Percentiles rank a stretch among this genome's conserved stretches.
Conservation (phyloP, 768 basidiomycete genomes). For the Rhizopogon roseolus region DNA sequence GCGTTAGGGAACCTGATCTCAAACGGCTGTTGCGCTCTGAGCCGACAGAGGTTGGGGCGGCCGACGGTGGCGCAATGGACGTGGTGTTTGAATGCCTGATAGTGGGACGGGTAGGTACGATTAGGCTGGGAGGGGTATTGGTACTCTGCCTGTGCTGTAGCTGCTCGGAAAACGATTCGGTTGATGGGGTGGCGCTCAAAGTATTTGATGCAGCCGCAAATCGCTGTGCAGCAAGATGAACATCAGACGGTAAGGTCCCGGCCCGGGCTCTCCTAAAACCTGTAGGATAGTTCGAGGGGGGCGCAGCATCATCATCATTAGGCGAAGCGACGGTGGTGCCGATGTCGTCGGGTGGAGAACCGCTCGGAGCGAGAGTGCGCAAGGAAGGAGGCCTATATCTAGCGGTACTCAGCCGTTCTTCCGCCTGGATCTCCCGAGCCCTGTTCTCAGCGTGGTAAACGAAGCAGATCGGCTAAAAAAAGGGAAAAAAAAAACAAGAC, state of each 20-base stretch:
- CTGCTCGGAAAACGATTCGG: constrained; percentile 48
- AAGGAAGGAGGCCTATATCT: constrained; percentile 83
- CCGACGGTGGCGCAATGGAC: constrained; percentile 48
- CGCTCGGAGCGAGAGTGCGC: constrained; percentile 59
- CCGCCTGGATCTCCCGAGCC: constrained; percentile 80
- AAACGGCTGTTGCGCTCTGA: constrained; percentile 76
- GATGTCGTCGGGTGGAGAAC: constrained; percentile 69
- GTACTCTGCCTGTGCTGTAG: constrained; percentile 32
- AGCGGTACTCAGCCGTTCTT: constrained; percentile 55
- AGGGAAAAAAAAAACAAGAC: constrained; percentile 17
- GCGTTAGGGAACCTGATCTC: constrained; percentile 88
- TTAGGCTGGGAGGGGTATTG: constrained; percentile 33
- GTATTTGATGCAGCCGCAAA: constrained; percentile 67
- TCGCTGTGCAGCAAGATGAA: constrained; percentile 81
- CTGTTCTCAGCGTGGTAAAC: constrained; percentile 34
- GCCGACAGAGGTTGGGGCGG: constrained; percentile 23
- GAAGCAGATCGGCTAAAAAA: constrained; percentile 7
- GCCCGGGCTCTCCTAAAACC: constrained; percentile 95
- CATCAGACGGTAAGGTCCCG: constrained; percentile 95
- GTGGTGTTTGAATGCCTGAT: constrained; percentile 76
- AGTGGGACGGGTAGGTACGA: constrained; percentile 52
- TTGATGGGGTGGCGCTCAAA: constrained; percentile 42
- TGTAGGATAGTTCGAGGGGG: constrained; percentile 74
- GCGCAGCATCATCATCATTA: constrained; percentile 52
- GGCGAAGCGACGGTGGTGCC: constrained; percentile 53